phyloP scores from a whole-genome alignment of 2,329 filamentous ascomycete species.

The Thermothelomyces thermophilus region DNA sequence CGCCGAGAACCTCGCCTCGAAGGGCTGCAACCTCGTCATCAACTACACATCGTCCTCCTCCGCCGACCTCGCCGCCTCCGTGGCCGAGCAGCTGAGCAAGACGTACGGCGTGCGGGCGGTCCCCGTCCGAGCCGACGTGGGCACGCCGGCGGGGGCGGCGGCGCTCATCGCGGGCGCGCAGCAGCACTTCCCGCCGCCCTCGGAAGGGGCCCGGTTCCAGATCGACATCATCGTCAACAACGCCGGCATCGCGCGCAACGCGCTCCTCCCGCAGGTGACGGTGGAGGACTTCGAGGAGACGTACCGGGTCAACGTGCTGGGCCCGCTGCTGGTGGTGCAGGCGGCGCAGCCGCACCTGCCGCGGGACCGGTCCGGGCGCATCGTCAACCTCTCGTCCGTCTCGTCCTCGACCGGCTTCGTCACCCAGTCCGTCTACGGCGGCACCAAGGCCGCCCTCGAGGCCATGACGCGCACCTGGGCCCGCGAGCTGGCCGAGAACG shows the following conservation, averaged over 20 bases:
- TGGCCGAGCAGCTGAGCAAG: conserved; percentile 53
- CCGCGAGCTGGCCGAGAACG: conserved; percentile 46
- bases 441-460: conserved; percentile 52
- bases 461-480: conserved; percentile 55
- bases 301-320: conserved; percentile 76
- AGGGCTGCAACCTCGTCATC: conserved; percentile 62
- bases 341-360: conserved; percentile 65
- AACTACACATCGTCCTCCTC: conserved; percentile 56
- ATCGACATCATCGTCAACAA: conserved; percentile 87
- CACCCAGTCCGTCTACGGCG: conserved; percentile 51
- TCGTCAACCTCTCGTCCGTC: conserved; percentile 51
- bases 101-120: conserved; percentile 55
- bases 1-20: conserved; percentile 63
- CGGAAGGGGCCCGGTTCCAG: conserved; percentile 44
- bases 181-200: conserved; percentile 47
- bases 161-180: conserved; percentile 53
- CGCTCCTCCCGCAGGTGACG: conserved; percentile 55
- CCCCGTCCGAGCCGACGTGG: conserved; percentile 65
- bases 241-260: conserved; percentile 65
- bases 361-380: conserved; percentile 53
- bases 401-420: conserved; percentile 48
- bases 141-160: conserved; percentile 52
- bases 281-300: conserved; percentile 61
- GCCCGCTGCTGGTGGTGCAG: conserved; percentile 71
- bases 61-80: conserved; percentile 43